Base-by-base conservation (phyloP, 805 yeast species). In the Suhomyces emberorum region DNA sequence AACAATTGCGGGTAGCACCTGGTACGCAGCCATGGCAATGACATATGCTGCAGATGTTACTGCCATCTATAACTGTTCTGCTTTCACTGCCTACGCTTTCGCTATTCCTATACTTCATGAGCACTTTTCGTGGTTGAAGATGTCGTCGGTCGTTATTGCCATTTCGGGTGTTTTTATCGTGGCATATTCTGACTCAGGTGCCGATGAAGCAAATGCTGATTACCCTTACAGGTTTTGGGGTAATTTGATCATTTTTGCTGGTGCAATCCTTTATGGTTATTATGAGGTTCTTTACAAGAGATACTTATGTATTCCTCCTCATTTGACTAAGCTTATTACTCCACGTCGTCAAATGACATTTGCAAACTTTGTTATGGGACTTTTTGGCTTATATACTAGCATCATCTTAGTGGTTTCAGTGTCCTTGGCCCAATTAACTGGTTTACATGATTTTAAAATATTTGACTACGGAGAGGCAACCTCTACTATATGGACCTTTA, bases 51-150 rank as follows among this genome's bases (percentile, higher is more conserved):
- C 87, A 3, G 95, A 88, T 51, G 83, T 88, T 24, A 88, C 95
- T 2, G 96, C 96, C 3, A 87, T 87, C 42, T 88, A 87, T 63
- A 87, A 88, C 63, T 86, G 93, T 55, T 81, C 91, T 11, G 95
- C 95, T 0, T 88, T 88, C 56, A 82, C 89, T 3, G 95, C 95
- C 0, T 81, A 88, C 52, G 75, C 85, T 11, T 87, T 88, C 59
- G 87, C 95, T 3, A 79, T 88, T 18, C 85, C 88, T 1, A 58
- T 88, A 15, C 65, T 88, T 34, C 64, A 75, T 22, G 96, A 88
- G 51, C 64, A 59, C 32, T 77, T 86, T 49, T 74, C 81, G 3
- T 68, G 76, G 67, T 51, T 75, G 34, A 87, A 88, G 57, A 69
- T 77, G 7, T 51, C 68, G 19, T 76, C 88, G n/a, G 95, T 88